Percentiles rank a stretch among this genome's conserved stretches.
These are phyloP conservation scores for Neocallimastix lanati DNA, from an alignment of 192 early-diverging fungal species.

Conservation along the genomic window DNA sequence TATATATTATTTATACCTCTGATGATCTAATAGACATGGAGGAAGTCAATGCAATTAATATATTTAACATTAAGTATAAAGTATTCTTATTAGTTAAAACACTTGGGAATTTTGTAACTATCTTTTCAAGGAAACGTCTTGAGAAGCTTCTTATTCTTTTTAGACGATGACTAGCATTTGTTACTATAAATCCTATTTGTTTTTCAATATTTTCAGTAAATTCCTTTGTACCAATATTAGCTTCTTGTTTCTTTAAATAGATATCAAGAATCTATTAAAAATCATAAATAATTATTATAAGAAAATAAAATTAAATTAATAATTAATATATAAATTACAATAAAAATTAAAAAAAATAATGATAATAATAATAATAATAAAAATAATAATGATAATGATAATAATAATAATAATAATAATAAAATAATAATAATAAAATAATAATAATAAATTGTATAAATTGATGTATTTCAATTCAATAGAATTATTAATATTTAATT, in stretches of 20 bases:
- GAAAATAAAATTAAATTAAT: slow-evolving; percentile 4
- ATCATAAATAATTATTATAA: slow-evolving; percentile 3
- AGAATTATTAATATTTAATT: too few species aligned
- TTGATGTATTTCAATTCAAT: too few species aligned
- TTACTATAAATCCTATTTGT: neutral
- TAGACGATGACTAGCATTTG: slow-evolving; percentile 43
- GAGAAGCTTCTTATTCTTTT: slow-evolving; percentile 28
- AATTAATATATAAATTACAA: slow-evolving; percentile 3
- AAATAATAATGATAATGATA: neutral
- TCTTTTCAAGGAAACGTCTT: slow-evolving; percentile 7
- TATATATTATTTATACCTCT: neutral
- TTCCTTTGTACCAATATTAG: neutral
- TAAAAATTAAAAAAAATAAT: neutral
- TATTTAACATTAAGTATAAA: neutral
- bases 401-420: too few species aligned
- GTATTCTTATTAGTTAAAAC: neutral
- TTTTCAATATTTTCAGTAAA: neutral
- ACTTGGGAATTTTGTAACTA: neutral
- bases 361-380: neutral
- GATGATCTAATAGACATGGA: neutral
- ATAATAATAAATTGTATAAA: too few species aligned
- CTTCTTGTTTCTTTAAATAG: slow-evolving; percentile 20
- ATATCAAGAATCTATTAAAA: slow-evolving; percentile 26
- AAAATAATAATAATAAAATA: too few species aligned
- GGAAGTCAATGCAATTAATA: neutral